Conservation (phyloP, 108 stramenopile genomes). For the Nitzschia inconspicua region DNA sequence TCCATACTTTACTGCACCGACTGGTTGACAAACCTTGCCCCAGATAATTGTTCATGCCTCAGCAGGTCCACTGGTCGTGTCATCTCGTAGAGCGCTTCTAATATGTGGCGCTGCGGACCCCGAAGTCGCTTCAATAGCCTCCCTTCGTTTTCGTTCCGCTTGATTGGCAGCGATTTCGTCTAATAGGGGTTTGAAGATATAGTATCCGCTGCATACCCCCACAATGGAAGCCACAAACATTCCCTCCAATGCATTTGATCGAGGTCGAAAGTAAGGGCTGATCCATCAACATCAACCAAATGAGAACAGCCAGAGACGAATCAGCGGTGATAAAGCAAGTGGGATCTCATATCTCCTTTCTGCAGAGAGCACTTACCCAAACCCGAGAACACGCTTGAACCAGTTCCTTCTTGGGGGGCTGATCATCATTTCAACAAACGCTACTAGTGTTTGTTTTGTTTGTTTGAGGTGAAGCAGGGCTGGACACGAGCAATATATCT, state of each 20-base stretch:
- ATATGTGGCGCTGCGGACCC: no score
- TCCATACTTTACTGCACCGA: no score
- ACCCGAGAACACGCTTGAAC: conserved; percentile 26
- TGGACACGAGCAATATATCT: no score
- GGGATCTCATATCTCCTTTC: neutral
- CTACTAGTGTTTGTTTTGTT: neutral
- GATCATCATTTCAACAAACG: neutral
- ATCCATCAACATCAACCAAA: neutral
- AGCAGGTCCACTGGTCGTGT: no score
- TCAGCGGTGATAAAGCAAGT: neutral
- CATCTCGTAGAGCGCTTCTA: neutral
- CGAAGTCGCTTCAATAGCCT: conserved; percentile 18
- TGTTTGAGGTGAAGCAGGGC: no score
- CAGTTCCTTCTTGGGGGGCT: conserved; percentile 9
- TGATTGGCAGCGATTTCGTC: conserved; percentile 29
- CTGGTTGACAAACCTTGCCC: no score
- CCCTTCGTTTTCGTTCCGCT: conserved; percentile 14
- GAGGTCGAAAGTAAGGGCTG: conserved; percentile 36
- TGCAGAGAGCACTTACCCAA: conserved; percentile 12
- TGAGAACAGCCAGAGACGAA: neutral
- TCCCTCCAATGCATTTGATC: conserved; percentile 31
- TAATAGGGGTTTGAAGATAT: conserved; percentile 38
- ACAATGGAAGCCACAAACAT: conserved; percentile 30
- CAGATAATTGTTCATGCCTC: no score
- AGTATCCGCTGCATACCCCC: conserved; percentile 26